A percentile compares a stretch with the other conserved stretches of the same genome.
phyloP scores from a whole-genome alignment of 2,329 filamentous ascomycete genomes.

The Penicillium sp. region DNA sequence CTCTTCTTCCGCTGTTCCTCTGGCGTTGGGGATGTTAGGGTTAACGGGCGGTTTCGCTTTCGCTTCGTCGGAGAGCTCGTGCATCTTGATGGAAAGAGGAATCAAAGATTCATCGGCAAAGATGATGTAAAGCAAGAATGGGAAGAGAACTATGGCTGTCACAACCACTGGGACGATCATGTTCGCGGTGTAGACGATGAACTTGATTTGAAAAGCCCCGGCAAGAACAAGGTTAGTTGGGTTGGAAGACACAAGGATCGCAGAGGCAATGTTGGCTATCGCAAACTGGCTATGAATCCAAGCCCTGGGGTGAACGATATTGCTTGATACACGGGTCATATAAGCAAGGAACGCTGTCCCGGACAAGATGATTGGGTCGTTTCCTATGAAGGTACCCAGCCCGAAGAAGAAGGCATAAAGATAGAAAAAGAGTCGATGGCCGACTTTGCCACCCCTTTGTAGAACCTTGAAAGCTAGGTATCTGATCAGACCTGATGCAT shows the following conservation, averaged over 20 bases:
- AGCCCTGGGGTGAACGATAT: constrained; percentile 69
- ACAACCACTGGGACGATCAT: constrained; percentile 72
- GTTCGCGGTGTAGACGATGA: constrained; percentile 74
- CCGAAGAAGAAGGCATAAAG: constrained; percentile 72
- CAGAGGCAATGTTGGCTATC: constrained; percentile 72
- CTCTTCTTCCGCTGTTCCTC: constrained; percentile 57
- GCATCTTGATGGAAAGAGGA: constrained; percentile 67
- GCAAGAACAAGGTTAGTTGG: constrained; percentile 75
- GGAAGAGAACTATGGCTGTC: constrained; percentile 70
- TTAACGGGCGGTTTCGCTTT: constrained; percentile 63
- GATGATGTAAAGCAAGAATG: constrained; percentile 69
- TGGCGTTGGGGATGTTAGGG: constrained; percentile 69
- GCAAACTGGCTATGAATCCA: constrained; percentile 76
- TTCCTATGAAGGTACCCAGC: constrained; percentile 69
- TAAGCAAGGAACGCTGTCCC: constrained; percentile 75
- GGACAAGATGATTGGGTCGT: constrained; percentile 74
- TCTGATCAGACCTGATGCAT: constrained; percentile 72
- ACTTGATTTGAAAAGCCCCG: constrained; percentile 71
- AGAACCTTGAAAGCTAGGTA: constrained; percentile 72
- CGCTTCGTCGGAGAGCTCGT: constrained; percentile 63
- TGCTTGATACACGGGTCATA: constrained; percentile 74
- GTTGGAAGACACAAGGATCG: constrained; percentile 76
- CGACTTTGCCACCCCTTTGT: constrained; percentile 66
- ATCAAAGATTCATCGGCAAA: constrained; percentile 67
- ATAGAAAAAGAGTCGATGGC: constrained; percentile 70